Evolutionary conservation across 2,329 filamentous ascomycete genomes (phyloP), one percentile per base, ranked within the genome.

Genomic region (Ilyonectria mors-panacis): DNA sequence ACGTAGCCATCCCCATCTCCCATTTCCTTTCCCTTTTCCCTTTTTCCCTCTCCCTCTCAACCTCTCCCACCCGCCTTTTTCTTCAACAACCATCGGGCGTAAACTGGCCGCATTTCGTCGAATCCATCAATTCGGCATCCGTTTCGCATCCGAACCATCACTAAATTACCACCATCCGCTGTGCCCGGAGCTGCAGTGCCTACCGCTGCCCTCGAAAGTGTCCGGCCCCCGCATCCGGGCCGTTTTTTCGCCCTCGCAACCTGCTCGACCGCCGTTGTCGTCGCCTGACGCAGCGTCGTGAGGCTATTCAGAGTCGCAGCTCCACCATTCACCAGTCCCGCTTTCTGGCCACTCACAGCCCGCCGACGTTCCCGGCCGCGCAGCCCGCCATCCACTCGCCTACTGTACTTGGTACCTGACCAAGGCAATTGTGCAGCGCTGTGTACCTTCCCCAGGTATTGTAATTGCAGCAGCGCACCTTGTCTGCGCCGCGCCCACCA

Each of bases 1-100:
- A 81, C 80, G 83, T 83, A 85, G 82, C 82, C 83, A 85, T 87
- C 84, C 83, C 85, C 83, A 81, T 80, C 71, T 73, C 73, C 69
- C 73, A 67, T 74, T 65, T 70, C 71, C 67, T 73, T 69, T 72
- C 67, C 65, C 70, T 73, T 75, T 70, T 59, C 67, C 65, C 67
- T 54, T 65, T 68, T 53, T 68, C 69, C 67, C 68, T 65, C 63
- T 63, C 70, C 68, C 66, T 66, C 70, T 65, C 69, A 72, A 71
- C 73, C 68, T 74, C 68, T 55, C 63, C 69, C 72, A 75, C 68
- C 71, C 74, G 71, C 77, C 71, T 72, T 75, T 76, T 70, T 77
- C 70, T 77, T 79, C 81, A 79, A 76, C 77, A 75, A 75, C 78
- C 75, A 76, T 75, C 75, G 73, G 73, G 74, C 78, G 76, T 67